phyloP scores from a whole-genome alignment of 768 basidiomycete genomes.

The Leccinellum albellum region DNA sequence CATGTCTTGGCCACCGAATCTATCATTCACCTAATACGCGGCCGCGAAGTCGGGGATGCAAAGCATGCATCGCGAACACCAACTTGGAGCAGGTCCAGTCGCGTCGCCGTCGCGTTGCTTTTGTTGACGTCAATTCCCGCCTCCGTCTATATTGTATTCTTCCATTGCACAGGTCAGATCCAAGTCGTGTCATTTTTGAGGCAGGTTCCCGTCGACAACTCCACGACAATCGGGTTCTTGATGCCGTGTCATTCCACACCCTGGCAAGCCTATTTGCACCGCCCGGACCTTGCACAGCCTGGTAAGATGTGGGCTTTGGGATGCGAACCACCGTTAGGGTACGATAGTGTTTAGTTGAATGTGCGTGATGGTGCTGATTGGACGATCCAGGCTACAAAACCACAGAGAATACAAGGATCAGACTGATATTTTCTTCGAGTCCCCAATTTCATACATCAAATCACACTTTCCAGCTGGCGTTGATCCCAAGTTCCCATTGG shows the following conservation, averaged over 20 bases:
- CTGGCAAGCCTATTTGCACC: conserved; percentile 84
- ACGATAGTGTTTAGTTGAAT: conserved; percentile 28
- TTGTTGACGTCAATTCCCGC: conserved; percentile 56
- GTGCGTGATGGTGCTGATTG: conserved; percentile 6
- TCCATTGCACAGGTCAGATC: conserved; percentile 80
- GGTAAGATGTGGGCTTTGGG: conserved; percentile 78
- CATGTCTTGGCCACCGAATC: conserved; percentile 77
- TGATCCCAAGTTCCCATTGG: conserved; percentile 60
- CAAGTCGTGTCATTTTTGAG: conserved; percentile 68
- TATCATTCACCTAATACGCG: conserved; percentile 46
- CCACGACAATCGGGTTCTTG: conserved; percentile 69
- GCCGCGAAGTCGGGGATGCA: background rate
- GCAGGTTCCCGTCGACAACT: conserved; percentile 44
- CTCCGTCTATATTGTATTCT: conserved; percentile 64
- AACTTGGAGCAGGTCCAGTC: conserved; percentile 14
- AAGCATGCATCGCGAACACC: background rate
- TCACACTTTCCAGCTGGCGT: conserved; percentile 65
- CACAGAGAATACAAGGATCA: conserved; percentile 68
- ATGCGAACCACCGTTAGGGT: conserved; percentile 92
- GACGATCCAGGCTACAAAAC: conserved; percentile 39
- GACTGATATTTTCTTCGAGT: conserved; percentile 73
- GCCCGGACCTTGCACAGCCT: conserved; percentile 49
- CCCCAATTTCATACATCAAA: conserved; percentile 63
- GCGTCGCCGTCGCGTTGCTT: conserved; percentile 35
- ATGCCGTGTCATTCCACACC: conserved; percentile 99